Base-by-base conservation (phyloP, 73 alveolate genomes). In the Paramecium sonneborni region DNA sequence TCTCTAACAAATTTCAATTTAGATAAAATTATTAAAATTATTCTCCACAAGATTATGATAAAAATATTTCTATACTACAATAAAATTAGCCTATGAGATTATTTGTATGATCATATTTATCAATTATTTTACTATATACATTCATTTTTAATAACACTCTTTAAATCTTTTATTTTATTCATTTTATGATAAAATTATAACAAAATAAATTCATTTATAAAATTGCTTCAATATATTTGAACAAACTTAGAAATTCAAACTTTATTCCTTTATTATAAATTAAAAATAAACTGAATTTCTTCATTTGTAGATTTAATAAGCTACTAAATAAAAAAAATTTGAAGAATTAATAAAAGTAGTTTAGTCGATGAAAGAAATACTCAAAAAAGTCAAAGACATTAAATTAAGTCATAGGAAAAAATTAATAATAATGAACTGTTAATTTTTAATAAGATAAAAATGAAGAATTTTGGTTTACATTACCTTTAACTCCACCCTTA, bases 401-500 rank as follows among this genome's bases (percentile, higher is more conserved):
- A 12, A 62, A 62, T 62, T 23, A 62, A 62, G 84, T 62, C 18
- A 62, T 62, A 3, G 84, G 84, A 2, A 62, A 62, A 15, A 30
- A 62, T n/a, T 1, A 62, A 32, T 62, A 62, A 62, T 4, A 48
- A 12, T 48, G 48, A 30, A 23, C 84, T 3, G 46, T 32, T 3
- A 30, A 62, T 6, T 62, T 11, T 26, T 62, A 52, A 52, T 8
- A 52, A 52, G 68, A 52, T 52, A 52, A 52, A 62, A 30, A 62
- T 30, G 84, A 62, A 32, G 44, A 62, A 30, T 62, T 62, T 26
- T 62, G 84, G 84, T 62, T 23, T 62, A 62, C 84, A 62, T 30
- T 62, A 62, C 84, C 84, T 30, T 44, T 44, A 23, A 62, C 84
- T 62, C 84, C 84, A 62, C 84, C 84, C 12, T 32, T 62, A 30